Base-by-base conservation (phyloP, 169 alveolate genomes). In the Cystoisospora suis region DNA sequence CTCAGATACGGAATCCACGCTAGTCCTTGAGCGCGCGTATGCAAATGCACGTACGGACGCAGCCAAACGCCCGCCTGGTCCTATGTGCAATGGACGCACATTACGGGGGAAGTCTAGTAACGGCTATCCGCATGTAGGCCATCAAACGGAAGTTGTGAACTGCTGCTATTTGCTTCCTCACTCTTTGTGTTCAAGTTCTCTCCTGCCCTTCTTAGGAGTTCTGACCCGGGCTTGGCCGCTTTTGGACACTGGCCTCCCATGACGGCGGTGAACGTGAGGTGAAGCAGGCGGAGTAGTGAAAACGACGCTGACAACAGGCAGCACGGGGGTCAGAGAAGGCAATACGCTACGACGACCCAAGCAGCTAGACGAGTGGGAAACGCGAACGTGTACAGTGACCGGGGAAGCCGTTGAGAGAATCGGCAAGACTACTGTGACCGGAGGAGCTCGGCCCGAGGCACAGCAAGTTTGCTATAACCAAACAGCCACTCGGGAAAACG, bases 241-340 rank as follows among this genome's bases (percentile, higher is more conserved):
- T 72, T 72, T 56, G 83, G 44, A 6, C 59, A 34, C 47, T 40
- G 56, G 56, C 58, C 49, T 27, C 83, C 83, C 83, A 72, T 72
- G 59, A 29, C 32, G 83, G 38, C 20, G 56, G 38, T 20, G 83
- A 4, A 38, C 7, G 17, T 5, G 81, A 72, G 27, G 47, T 40
- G 36, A 7, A 29, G 34, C 36, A 1, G 0, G 3, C 15, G 34
- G 59, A 72, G 1, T 38, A 36, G 34, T 6, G 23, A 72, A 20
- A 17, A 1, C 27, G 49, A 5, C 0, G 47, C 40, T 17, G 17
- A 20, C 81, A 7, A 5, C 15, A 12, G 44, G 81, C 81, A 70
- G 38, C 5, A 29, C 40, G 45, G 0, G 3, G n/a, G 79, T 46
- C 45, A 70, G 1, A 70, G 0, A 36, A 42, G 15, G 17, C 44